A percentile compares a stretch with the other conserved stretches of the same genome.
These are phyloP conservation scores for Malus hybrid DNA, from an alignment of 331 rosid species.

Conservation along the genomic window DNA sequence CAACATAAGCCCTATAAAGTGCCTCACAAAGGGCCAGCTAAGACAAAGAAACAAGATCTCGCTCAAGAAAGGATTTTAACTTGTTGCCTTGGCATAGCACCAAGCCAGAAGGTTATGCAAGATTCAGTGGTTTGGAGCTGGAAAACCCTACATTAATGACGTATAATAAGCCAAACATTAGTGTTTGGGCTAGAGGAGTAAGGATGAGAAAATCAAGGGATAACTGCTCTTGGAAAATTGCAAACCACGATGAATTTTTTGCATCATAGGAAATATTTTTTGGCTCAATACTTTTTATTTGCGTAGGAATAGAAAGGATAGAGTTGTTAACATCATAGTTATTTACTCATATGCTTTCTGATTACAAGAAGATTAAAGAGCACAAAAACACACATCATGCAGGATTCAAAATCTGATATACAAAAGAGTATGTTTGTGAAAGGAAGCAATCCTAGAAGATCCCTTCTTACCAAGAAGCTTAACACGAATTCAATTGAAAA, in stretches of 20 bases:
- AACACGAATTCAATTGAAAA: neutral
- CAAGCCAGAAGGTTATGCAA: neutral
- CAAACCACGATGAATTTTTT: neutral
- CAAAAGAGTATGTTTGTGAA: neutral
- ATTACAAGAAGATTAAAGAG: neutral
- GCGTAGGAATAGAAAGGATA: neutral
- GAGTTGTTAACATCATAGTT: neutral
- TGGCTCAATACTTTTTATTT: neutral
- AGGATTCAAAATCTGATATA: neutral
- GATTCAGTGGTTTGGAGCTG: neutral
- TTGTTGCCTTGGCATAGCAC: too few species aligned
- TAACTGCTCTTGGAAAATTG: constrained; percentile 10
- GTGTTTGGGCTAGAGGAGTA: constrained; percentile 11
- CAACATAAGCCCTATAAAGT: neutral
- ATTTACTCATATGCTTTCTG: neutral
- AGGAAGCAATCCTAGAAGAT: neutral
- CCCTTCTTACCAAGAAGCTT: neutral
- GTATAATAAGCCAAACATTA: constrained; percentile 17
- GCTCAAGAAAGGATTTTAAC: too few species aligned
- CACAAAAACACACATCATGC: neutral
- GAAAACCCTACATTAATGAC: constrained; percentile 10
- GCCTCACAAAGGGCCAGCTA: neutral
- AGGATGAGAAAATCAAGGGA: constrained; percentile 19
- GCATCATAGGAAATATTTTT: neutral
- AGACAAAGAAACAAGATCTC: neutral